Percentiles rank a stretch among this genome's conserved stretches.
Evolutionary conservation across 192 early-diverging fungal genomes (phyloP).

Genomic region (Funneliformis geosporum): DNA sequence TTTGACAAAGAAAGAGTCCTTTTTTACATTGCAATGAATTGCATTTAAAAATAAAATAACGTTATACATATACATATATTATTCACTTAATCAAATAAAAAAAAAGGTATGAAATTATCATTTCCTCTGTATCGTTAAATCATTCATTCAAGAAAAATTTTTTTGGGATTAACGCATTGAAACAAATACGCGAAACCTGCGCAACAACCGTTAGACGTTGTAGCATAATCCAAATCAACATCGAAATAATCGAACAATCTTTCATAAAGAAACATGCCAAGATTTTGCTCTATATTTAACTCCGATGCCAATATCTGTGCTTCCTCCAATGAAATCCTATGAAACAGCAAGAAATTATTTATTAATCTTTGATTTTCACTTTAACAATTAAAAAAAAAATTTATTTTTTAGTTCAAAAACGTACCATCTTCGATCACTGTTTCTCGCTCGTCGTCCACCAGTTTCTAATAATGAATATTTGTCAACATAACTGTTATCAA

Average conservation of each 20-base stretch:
- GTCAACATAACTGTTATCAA: background rate
- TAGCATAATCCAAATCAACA: background rate
- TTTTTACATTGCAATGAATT: too few species aligned
- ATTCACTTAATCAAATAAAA: too few species aligned
- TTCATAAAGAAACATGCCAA: slow-evolving; percentile 11
- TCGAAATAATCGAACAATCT: slow-evolving; percentile 21
- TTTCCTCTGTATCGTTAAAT: too few species aligned
- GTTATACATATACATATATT: too few species aligned
- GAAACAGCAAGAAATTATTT: too few species aligned
- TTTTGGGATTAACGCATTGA: slow-evolving; percentile 12
- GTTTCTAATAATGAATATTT: slow-evolving; percentile 13
- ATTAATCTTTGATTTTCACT: background rate
- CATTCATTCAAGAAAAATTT: slow-evolving; percentile 6
- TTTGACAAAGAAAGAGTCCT: too few species aligned
- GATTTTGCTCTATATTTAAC: slow-evolving; percentile 1
- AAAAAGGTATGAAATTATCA: background rate
- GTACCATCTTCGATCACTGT: slow-evolving; percentile 9
- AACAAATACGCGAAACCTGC: background rate
- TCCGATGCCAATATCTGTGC: background rate
- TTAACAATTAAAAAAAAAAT: background rate
- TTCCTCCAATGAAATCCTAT: slow-evolving; percentile 10
- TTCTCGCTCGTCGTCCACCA: background rate
- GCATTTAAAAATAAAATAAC: too few species aligned
- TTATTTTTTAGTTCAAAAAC: background rate
- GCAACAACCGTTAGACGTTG: background rate